Base-by-base conservation (phyloP, 352 stramenopile genomes). In the Phytophthora macrochlamydospora region DNA sequence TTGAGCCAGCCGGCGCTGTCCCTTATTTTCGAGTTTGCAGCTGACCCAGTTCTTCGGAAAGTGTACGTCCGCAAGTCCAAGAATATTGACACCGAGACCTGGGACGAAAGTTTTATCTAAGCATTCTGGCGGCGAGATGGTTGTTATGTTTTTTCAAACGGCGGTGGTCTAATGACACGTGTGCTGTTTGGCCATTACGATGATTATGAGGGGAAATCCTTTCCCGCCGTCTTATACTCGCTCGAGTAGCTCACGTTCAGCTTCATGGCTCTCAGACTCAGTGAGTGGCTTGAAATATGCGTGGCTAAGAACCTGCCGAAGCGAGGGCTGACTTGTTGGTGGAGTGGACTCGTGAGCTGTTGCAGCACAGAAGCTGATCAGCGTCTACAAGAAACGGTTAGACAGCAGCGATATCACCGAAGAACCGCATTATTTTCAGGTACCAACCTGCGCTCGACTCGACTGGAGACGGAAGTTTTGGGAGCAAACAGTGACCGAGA, bases 211-310 rank as follows among this genome's bases (percentile, higher is more conserved):
- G n/a, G 18, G 18, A 24, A 24, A 24, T 24, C 18, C 18, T 24
- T 24, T 24, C 18, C 18, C 35, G 35, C 35, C 9, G 35, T 1
- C 6, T 56, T 12, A 69, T 2, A 54, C 56, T 7, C 53, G 35
- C 24, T 56, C 62, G 4, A 65, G 35, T 9, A 65, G 29, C 30
- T 70, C 56, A 30, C 44, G 49, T 44, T 70, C 56, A 2, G 31
- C 49, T 46, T 70, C 42, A 43, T 53, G 62, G 18, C 56, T 61
- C 30, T 66, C 56, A 29, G 44, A 13, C 37, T 64, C 61, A 12
- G 65, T 59, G 6, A 67, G 48, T 5, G 59, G 48, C 32, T 61
- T 51, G 49, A 73, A 73, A 29, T 50, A 65, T 42, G 63, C 59
- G 30, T 73, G 58, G 11, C 65, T 31, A 11, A 73, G 44, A 9